phyloP scores from a whole-genome alignment of 2,329 filamentous ascomycete species.

The Fonsecaea pugnacius region DNA sequence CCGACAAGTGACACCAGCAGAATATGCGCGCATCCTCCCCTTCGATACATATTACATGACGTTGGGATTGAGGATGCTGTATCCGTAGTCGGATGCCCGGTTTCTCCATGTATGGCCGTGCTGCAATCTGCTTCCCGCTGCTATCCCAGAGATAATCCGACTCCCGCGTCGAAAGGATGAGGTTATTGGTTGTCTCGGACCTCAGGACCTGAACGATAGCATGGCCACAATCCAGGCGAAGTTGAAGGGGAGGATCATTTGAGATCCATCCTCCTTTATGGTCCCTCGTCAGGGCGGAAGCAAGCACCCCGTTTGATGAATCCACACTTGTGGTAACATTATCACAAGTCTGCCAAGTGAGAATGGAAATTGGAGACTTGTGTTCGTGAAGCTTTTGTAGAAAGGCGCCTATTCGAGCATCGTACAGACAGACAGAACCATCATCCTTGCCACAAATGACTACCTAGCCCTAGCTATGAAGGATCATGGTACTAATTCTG shows the following conservation, averaged over 20 bases:
- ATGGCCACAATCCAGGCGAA: background rate
- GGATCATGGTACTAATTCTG: constrained; percentile 41
- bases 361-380: background rate
- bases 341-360: background rate
- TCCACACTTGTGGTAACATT: background rate
- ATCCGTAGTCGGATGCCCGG: background rate
- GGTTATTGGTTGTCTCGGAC: background rate
- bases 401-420: constrained; percentile 37
- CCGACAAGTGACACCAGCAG: background rate
- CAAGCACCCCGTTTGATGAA: background rate
- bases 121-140: background rate
- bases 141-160: background rate
- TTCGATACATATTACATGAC: background rate
- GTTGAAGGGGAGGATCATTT: background rate
- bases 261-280: background rate
- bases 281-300: background rate
- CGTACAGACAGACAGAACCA: constrained; percentile 43
- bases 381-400: constrained; percentile 33
- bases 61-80: background rate
- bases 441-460: constrained; percentile 47
- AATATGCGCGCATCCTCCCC: background rate
- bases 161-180: constrained; percentile 6
- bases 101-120: background rate
- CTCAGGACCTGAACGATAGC: background rate
- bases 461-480: constrained; percentile 37